These are phyloP conservation scores for Diospyros lotus DNA, from an alignment of 148 eudicot species.

Conservation along the genomic window DNA sequence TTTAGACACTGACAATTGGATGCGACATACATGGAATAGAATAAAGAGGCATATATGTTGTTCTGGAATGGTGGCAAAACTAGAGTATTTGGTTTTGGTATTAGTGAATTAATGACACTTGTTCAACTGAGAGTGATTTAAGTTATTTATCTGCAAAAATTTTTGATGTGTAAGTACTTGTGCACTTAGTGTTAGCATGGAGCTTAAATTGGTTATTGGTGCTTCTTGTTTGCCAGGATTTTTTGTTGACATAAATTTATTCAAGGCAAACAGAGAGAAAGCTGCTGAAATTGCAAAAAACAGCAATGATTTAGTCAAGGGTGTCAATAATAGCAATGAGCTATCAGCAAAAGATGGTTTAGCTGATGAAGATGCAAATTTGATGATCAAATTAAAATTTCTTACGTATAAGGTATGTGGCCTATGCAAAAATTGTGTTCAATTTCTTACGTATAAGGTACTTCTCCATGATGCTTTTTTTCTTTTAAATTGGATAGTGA, in stretches of 20 bases:
- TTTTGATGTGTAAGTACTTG: neutral
- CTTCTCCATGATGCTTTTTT: neutral
- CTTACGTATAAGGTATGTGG: slow-evolving; percentile 75
- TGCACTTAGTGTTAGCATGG: neutral
- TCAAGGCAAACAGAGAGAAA: slow-evolving; percentile 56
- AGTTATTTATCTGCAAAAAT: neutral
- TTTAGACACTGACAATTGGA: neutral
- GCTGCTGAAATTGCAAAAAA: slow-evolving; percentile 30
- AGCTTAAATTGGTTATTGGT: slow-evolving; percentile 8
- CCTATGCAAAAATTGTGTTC: neutral
- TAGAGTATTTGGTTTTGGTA: neutral
- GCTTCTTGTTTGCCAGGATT: slow-evolving; percentile 52
- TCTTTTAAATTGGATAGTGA: neutral
- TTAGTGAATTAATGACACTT: neutral
- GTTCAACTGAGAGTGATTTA: neutral
- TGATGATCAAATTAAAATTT: slow-evolving; percentile 93
- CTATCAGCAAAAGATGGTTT: slow-evolving; percentile 42
- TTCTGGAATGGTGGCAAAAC: neutral
- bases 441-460: neutral
- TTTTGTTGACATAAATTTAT: slow-evolving; percentile 84
- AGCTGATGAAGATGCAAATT: slow-evolving; percentile 93
- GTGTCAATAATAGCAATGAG: slow-evolving; percentile 25
- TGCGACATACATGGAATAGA: neutral
- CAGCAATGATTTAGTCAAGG: slow-evolving; percentile 15
- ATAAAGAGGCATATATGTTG: neutral